These are phyloP conservation scores for Capronia coronata DNA, from an alignment of 2,329 filamentous ascomycete species.

Conservation along the genomic window DNA sequence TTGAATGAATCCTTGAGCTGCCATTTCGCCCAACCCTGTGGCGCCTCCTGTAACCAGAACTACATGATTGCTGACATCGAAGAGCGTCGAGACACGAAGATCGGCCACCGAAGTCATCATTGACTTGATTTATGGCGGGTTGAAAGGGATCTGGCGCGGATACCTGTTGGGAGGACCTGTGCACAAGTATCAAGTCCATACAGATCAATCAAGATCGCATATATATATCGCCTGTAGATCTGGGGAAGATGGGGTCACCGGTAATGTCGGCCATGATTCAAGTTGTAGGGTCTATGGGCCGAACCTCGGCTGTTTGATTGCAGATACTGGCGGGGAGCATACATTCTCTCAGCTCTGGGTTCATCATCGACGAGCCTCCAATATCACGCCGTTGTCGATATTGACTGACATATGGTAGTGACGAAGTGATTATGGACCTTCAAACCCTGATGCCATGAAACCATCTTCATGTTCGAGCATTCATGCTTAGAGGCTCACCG, in stretches of 20 bases:
- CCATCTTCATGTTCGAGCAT: too few species aligned
- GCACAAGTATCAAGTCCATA: background rate
- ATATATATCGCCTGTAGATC: background rate
- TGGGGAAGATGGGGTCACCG: background rate
- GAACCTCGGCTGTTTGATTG: slow-evolving; percentile 5
- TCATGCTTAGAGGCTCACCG: too few species aligned
- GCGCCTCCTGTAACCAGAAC: slow-evolving; percentile 32
- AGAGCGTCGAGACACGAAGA: slow-evolving; percentile 29
- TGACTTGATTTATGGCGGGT: background rate
- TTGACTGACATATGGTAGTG: too few species aligned
- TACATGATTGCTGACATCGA: slow-evolving; percentile 30
- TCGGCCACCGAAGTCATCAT: slow-evolving; percentile 25
- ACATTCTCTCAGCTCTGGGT: background rate
- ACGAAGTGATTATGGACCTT: too few species aligned
- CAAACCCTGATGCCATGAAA: too few species aligned
- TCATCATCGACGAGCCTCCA: too few species aligned
- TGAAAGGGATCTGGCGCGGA: background rate
- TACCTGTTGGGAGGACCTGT: background rate
- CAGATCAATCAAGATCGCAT: background rate
- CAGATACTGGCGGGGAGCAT: too few species aligned
- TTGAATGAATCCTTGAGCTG: slow-evolving; percentile 48
- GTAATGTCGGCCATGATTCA: background rate
- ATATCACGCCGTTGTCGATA: too few species aligned
- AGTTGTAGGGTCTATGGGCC: background rate
- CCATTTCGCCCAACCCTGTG: slow-evolving; percentile 42